phyloP scores from a whole-genome alignment of 2,329 filamentous ascomycete species.

The Pezicula radicicola region DNA sequence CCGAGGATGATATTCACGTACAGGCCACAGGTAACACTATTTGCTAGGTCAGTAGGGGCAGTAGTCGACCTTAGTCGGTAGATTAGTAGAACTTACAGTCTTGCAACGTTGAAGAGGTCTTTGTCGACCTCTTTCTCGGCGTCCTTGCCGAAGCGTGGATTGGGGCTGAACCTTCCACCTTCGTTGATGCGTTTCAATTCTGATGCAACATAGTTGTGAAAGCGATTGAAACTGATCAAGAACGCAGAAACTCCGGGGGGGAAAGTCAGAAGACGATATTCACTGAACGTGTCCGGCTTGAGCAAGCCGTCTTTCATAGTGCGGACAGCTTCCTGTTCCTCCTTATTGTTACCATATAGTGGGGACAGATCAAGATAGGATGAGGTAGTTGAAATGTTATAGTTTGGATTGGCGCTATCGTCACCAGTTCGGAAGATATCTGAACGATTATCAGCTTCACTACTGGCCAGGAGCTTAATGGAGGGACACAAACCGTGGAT shows the following conservation, averaged over 20 bases:
- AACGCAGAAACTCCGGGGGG: conserved; percentile 68
- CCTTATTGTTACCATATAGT: conserved; percentile 2
- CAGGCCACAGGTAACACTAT: conserved; percentile 65
- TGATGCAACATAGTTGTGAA: conserved; percentile 80
- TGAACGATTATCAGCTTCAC: neutral
- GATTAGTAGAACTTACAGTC: conserved; percentile 42
- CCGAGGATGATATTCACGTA: conserved; percentile 76
- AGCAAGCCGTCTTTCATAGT: conserved; percentile 67
- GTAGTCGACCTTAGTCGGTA: conserved; percentile 53
- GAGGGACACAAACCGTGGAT: conserved; percentile 34
- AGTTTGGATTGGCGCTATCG: conserved; percentile 38
- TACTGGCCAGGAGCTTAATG: neutral
- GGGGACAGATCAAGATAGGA: conserved; percentile 6
- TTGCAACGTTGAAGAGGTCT: conserved; percentile 72
- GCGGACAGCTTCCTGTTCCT: conserved; percentile 41
- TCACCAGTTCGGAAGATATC: conserved; percentile 38
- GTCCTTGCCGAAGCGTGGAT: conserved; percentile 44
- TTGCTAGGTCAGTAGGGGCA: conserved; percentile 63
- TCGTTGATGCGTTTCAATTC: conserved; percentile 82
- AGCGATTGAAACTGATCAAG: conserved; percentile 75
- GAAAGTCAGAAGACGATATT: conserved; percentile 64
- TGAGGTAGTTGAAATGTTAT: conserved; percentile 4
- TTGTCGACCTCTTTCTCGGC: conserved; percentile 68
- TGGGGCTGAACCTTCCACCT: conserved; percentile 62
- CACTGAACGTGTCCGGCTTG: conserved; percentile 68